Percentiles rank a stretch among this genome's conserved stretches.
Conservation (phyloP, 768 basidiomycete genomes). For the Rickenella mellea region DNA sequence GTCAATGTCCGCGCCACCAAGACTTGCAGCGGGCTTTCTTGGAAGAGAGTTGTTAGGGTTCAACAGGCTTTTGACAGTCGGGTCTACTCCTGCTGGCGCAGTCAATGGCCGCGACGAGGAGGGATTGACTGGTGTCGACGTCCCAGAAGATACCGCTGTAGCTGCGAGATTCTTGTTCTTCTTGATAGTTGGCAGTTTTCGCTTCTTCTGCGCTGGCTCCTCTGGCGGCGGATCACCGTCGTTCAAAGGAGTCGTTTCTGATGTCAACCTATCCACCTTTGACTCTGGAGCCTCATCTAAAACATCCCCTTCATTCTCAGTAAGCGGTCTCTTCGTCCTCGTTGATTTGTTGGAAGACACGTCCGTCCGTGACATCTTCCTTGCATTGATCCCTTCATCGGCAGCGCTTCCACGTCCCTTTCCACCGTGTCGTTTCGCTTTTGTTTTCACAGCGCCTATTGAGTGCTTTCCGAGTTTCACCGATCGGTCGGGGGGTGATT, state of each 20-base stretch:
- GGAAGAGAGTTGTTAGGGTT: no score
- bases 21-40: not conserved
- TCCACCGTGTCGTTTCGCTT: conserved; percentile 8
- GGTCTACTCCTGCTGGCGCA: not conserved
- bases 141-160: conserved; percentile 3
- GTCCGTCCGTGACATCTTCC: conserved; percentile 31
- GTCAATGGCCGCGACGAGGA: not conserved
- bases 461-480: conserved; percentile 3
- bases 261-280: no score
- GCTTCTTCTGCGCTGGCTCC: conserved; percentile 34
- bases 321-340: not conserved
- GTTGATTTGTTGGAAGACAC: no score
- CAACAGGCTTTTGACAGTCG: not conserved
- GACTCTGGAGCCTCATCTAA: conserved; percentile 1
- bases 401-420: conserved; percentile 23
- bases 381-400: conserved; percentile 26
- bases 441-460: conserved; percentile 8
- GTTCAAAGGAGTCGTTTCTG: no score
- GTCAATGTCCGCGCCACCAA: conserved; percentile 12
- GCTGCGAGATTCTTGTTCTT: conserved; percentile 41
- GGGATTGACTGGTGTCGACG: not conserved
- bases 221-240: conserved; percentile 18
- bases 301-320: conserved; percentile 1
- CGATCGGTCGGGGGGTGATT: not conserved
- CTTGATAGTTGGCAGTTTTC: conserved; percentile 60